These are phyloP conservation scores for Tagetes erecta DNA, from an alignment of 129 eudicot species.

Conservation along the genomic window DNA sequence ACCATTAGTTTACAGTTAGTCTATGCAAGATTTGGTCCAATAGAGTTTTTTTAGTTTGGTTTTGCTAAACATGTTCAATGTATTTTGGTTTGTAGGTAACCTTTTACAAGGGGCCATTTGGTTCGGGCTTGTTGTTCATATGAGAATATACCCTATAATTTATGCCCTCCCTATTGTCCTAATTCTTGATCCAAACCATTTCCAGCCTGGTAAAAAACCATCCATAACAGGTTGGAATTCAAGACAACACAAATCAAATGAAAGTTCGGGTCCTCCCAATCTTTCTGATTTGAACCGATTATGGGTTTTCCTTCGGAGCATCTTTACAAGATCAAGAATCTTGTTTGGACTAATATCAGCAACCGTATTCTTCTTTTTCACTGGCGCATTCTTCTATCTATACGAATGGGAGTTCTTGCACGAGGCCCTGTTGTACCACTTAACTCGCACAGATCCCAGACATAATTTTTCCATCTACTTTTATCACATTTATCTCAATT, in stretches of 20 bases:
- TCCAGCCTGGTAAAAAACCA: constrained; percentile 66
- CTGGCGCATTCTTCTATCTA: constrained; percentile 64
- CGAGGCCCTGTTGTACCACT: constrained; percentile 88
- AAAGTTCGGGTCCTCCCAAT: constrained; percentile 24
- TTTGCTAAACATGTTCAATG: neutral
- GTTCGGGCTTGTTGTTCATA: constrained; percentile 96
- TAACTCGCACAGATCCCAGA: constrained; percentile 96
- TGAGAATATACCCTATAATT: constrained; percentile 92
- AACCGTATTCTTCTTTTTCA: constrained; percentile 62
- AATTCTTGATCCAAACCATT: constrained; percentile 63
- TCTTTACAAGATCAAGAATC: constrained; percentile 62
- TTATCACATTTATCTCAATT: constrained; percentile 89
- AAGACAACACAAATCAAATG: constrained; percentile 26
- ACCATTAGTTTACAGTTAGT: neutral
- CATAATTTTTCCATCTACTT: constrained; percentile 93
- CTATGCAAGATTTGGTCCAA: neutral
- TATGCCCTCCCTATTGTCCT: constrained; percentile 78
- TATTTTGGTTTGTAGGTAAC: constrained; percentile 45
- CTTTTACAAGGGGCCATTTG: constrained; percentile 82
- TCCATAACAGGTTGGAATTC: constrained; percentile 55
- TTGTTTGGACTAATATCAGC: constrained; percentile 72
- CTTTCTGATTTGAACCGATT: constrained; percentile 7
- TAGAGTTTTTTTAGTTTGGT: neutral
- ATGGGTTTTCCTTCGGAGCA: constrained; percentile 40
- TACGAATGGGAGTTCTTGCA: constrained; percentile 88